Evolutionary conservation across 805 yeast genomes (phyloP).

Genomic region (Monosporozyma aerobia): DNA sequence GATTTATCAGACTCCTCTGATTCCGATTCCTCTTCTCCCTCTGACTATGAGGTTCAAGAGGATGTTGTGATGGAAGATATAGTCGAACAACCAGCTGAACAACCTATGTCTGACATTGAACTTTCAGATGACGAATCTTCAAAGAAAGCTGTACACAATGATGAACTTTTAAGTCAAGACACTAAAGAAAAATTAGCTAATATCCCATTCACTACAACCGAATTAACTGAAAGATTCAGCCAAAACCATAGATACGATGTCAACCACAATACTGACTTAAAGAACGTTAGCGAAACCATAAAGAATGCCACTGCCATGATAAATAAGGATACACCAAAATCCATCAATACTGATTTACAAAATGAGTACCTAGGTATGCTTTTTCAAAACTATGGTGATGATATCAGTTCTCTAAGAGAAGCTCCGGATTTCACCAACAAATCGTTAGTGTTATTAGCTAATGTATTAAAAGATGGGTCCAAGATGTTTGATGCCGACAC

Average conservation of each 20-base stretch:
- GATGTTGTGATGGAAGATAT: conserved; percentile 3
- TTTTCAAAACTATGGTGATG: conserved; percentile 52
- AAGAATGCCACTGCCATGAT: conserved; percentile 20
- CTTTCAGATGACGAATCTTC: conserved; percentile 12
- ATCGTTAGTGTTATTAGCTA: conserved; percentile 49
- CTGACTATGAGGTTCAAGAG: conserved; percentile 23
- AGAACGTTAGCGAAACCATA: conserved; percentile 24
- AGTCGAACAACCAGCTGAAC: conserved; percentile 14
- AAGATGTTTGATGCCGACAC: conserved; percentile 52
- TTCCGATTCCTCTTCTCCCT: conserved; percentile 33
- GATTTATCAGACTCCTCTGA: conserved; percentile 51
- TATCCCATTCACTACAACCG: conserved; percentile 30
- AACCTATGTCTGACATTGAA: conserved; percentile 30
- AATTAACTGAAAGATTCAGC: conserved; percentile 22
- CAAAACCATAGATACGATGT: conserved; percentile 8
- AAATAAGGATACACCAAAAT: background rate
- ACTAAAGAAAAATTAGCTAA: conserved; percentile 15
- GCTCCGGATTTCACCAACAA: conserved; percentile 55
- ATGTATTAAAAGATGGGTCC: conserved; percentile 48
- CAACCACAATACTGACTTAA: conserved; percentile 19
- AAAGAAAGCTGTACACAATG: conserved; percentile 1
- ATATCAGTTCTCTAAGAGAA: conserved; percentile 48
- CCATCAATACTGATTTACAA: conserved; percentile 19
- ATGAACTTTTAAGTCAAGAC: conserved; percentile 14
- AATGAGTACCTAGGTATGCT: conserved; percentile 45